Evolutionary conservation across 163 green algal genomes (phyloP).

Genomic region (Chlorella variabilis): DNA sequence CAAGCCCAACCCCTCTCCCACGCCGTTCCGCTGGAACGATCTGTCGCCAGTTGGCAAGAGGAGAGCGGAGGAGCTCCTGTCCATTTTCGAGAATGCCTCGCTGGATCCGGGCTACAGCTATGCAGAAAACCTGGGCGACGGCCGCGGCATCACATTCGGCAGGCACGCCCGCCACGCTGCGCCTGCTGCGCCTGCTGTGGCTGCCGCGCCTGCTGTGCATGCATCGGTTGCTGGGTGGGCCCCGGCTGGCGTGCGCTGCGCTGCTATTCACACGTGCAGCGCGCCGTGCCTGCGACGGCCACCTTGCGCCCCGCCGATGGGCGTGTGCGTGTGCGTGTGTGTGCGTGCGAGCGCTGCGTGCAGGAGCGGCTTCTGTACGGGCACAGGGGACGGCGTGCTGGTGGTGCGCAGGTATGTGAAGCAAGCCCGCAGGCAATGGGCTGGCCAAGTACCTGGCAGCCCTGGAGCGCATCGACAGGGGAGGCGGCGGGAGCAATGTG

Average conservation of each 20-base stretch:
- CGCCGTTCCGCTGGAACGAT: not conserved
- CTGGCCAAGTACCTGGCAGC: conserved; percentile 12
- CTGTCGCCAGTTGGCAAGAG: not conserved
- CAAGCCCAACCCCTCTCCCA: not conserved
- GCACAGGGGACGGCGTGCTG: conserved; percentile 20
- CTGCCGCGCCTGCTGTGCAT: not conserved
- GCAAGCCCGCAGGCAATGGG: not conserved
- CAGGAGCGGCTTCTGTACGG: conserved; percentile 41
- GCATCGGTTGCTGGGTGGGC: no score
- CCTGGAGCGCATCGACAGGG: not conserved
- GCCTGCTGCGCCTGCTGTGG: not conserved
- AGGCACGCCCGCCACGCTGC: not conserved
- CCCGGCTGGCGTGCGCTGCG: no score
- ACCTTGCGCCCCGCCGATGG: no score
- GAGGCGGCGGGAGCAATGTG: not conserved
- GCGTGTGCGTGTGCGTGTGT: no score
- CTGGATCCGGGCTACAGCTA: conserved; percentile 32
- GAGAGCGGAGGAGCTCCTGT: conserved; percentile 24
- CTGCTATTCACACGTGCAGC: no score
- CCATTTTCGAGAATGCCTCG: conserved; percentile 41
- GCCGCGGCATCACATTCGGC: conserved; percentile 48
- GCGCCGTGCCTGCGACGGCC: no score
- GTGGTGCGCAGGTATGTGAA: conserved; percentile 32
- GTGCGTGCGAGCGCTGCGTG: no score
- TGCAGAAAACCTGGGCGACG: conserved; percentile 36